Evolutionary conservation across 495 filamentous ascomycete species (phyloP).

Genomic region (Hyaloscypha finlandica): DNA sequence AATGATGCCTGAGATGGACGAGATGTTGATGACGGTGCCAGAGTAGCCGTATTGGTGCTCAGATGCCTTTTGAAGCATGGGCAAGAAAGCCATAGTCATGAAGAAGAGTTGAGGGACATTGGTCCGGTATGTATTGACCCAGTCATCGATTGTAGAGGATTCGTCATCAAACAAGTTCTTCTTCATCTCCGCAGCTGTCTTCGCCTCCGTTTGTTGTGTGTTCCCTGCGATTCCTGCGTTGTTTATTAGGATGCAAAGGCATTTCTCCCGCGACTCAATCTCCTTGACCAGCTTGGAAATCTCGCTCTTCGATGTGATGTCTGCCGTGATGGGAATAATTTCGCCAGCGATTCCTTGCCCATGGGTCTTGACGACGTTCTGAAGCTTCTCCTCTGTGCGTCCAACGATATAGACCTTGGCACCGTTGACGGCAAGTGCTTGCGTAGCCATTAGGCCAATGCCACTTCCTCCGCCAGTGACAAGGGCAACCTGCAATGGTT

Average conservation of each 20-base stretch:
- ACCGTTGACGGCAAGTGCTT: slow-evolving; percentile 59
- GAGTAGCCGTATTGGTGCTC: slow-evolving; percentile 43
- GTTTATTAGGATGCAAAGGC: slow-evolving; percentile 53
- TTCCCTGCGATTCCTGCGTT: slow-evolving; percentile 49
- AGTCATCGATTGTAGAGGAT: slow-evolving; percentile 37
- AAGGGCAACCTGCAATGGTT: slow-evolving; percentile 50
- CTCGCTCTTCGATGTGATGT: slow-evolving; percentile 26
- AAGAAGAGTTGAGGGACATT: slow-evolving; percentile 51
- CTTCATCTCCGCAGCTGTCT: slow-evolving; percentile 41
- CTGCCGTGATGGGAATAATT: slow-evolving; percentile 32
- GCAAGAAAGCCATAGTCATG: slow-evolving; percentile 53
- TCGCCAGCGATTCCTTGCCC: slow-evolving; percentile 32
- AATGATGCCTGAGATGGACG: slow-evolving; percentile 53
- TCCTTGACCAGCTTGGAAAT: slow-evolving; percentile 27
- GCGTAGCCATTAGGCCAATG: slow-evolving; percentile 60
- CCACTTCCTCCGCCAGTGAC: slow-evolving; percentile 69
- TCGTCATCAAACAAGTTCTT: slow-evolving; percentile 31
- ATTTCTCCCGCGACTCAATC: slow-evolving; percentile 31
- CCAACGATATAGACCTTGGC: slow-evolving; percentile 68
- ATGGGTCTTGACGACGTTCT: slow-evolving; percentile 47
- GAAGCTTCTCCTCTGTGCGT: slow-evolving; percentile 54
- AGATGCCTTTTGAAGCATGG: slow-evolving; percentile 49
- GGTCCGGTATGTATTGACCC: slow-evolving; percentile 50
- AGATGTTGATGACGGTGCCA: slow-evolving; percentile 49
- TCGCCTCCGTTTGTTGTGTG: slow-evolving; percentile 31